phyloP scores from a whole-genome alignment of 78 protist genomes.

The Monocercomonoides exilis region DNA sequence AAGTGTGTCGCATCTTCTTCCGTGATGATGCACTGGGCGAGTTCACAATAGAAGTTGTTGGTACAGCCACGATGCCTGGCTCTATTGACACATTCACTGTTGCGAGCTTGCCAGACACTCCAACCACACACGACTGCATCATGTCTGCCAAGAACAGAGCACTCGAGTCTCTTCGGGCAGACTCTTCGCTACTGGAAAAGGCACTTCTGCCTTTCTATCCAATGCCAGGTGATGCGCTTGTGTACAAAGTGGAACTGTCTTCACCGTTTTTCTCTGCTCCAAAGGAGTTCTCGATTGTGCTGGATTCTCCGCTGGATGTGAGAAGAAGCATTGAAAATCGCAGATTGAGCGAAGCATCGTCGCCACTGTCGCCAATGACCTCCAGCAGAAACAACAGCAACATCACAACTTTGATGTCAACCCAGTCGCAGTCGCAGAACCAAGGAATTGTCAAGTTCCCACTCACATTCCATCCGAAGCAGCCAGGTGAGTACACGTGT shows the following conservation, averaged over 20 bases:
- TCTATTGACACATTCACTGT: background rate
- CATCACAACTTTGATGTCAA: no score
- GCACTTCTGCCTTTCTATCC: background rate
- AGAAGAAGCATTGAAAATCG: no score
- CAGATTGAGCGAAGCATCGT: no score
- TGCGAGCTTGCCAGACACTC: background rate
- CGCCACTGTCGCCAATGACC: no score
- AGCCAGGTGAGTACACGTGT: slow-evolving; percentile 20
- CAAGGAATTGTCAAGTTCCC: background rate
- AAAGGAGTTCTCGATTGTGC: slow-evolving; percentile 8
- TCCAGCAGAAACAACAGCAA: no score
- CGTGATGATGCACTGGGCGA: background rate
- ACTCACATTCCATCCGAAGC: slow-evolving; percentile 17
- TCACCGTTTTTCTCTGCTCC: slow-evolving; percentile 36
- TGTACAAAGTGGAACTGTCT: slow-evolving; percentile 32
- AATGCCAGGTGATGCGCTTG: background rate
- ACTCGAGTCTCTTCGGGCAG: background rate
- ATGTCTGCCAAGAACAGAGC: background rate
- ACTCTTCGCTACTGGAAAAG: background rate
- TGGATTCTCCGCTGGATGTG: background rate
- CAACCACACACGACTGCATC: background rate
- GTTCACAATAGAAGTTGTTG: background rate
- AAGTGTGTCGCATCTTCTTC: background rate
- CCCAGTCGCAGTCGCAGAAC: background rate
- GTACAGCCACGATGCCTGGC: background rate